phyloP scores from a whole-genome alignment of 768 basidiomycete species.

The Lactifluus volemus region DNA sequence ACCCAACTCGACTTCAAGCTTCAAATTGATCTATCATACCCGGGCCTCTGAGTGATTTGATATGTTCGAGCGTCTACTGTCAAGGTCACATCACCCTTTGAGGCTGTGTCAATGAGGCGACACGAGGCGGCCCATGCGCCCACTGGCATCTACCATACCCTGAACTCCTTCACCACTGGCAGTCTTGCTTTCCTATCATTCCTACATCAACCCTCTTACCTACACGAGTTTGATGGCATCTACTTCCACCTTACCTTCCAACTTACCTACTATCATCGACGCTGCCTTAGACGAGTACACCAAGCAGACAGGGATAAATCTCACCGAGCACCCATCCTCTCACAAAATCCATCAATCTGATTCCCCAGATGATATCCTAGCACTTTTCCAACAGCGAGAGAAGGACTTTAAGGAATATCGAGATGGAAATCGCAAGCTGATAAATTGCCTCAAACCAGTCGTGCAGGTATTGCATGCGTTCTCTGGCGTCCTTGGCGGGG shows the following conservation, averaged over 20 bases:
- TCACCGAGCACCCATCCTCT: background rate
- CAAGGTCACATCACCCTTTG: no score
- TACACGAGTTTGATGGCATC: background rate
- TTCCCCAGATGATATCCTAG: background rate
- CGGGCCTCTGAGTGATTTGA: no score
- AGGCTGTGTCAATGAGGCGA: no score
- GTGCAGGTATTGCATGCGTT: background rate
- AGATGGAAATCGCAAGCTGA: slow-evolving; percentile 1
- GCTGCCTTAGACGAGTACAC: background rate
- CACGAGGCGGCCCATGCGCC: no score
- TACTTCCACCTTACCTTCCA: background rate
- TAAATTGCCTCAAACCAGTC: background rate
- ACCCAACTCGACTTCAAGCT: no score
- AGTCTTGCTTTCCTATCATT: no score
- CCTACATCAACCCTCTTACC: no score
- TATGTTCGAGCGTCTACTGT: no score
- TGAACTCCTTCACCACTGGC: no score
- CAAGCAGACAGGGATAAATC: slow-evolving; percentile 7
- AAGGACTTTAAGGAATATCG: slow-evolving; percentile 7
- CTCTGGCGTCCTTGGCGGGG: background rate
- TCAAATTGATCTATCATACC: no score
- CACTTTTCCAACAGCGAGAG: background rate
- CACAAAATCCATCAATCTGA: background rate
- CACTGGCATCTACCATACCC: no score
- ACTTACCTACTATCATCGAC: background rate